These are phyloP conservation scores for Penicillium sp. DNA, from an alignment of 2,329 filamentous ascomycete genomes.

Conservation along the genomic window DNA sequence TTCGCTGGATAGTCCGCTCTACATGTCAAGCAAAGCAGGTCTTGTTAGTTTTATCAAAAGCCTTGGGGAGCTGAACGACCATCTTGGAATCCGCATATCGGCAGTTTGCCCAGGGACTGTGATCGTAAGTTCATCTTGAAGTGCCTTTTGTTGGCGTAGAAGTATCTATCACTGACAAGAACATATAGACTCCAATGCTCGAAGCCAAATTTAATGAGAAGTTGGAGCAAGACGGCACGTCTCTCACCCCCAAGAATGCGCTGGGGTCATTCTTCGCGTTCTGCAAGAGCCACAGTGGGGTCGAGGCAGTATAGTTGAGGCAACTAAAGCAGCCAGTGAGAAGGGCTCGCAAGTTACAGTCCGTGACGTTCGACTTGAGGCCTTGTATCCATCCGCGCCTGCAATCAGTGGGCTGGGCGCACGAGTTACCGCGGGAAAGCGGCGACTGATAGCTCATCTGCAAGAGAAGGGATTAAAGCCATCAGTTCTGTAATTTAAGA, in stretches of 20 bases:
- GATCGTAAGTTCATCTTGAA: not conserved
- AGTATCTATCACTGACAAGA: not conserved
- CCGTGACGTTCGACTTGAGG: not conserved
- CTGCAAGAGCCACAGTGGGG: not conserved
- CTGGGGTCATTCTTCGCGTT: not conserved
- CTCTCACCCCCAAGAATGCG: not conserved
- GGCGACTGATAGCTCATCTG: not conserved
- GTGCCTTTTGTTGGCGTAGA: not conserved
- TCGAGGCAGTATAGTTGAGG: not conserved
- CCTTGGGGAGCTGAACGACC: not conserved
- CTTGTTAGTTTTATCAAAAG: conserved; percentile 4
- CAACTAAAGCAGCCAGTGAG: not conserved
- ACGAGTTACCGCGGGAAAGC: not conserved
- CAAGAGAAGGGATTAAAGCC: not conserved
- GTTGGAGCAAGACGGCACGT: not conserved
- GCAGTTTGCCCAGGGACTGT: not conserved
- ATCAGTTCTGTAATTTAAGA: not conserved
- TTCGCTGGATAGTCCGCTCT: not conserved
- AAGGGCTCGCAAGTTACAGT: not conserved
- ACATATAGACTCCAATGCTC: not conserved
- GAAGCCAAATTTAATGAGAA: not conserved
- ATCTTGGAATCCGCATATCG: not conserved
- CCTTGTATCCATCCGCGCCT: not conserved
- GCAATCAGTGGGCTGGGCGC: not conserved
- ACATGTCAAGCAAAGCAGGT: conserved; percentile 7